Evolutionary conservation across 2,329 filamentous ascomycete genomes (phyloP), one percentile per base, ranked within the genome.

Genomic region (Cladosporium cucumerinum): DNA sequence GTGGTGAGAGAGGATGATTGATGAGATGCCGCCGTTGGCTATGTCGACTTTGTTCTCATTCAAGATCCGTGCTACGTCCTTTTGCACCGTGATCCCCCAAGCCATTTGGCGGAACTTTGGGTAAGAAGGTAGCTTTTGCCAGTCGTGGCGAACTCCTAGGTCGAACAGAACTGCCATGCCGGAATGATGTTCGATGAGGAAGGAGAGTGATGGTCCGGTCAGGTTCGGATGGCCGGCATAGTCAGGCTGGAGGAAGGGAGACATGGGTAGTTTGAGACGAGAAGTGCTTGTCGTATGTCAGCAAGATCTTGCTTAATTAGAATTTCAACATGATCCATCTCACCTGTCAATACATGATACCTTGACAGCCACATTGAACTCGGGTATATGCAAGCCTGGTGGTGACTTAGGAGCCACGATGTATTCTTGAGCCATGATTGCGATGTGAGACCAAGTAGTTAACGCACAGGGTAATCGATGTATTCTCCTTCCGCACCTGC

Each of bases 181-280:
- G 1, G 76, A 76, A 0, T 76, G 73, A 63, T 85, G 82, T 62
- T 82, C 76, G 61, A 85, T 79, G 1, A 84, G 73, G 69, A 85
- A 85, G 3, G 78, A 78, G 70, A 78, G 79, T 1, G 78, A 75
- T 2, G 81, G 81, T 30, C 75, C 76, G 7, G 71, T 69, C 18
- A 81, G 72, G 16, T 74, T 65, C 1, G 73, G 72, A 28, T 76
- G 73, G 23, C 77, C 79, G 61, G 72, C 71, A 58, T 81, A 80
- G 54, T 75, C 72, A 3, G 78, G 76, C 55, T 79, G 75, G 28
- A 80, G 71, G 67, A 79, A 75, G 3, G 71, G 34, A 3, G 58
- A 60, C 54, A 75, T 74, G 16, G 71, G 69, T 16, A 77, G 63
- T 28, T 70, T 69, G 52, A 78, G 70, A 25, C 71, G 72, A n/a